Base-by-base conservation (phyloP, 805 yeast genomes). In the Brettanomyces bruxellensis region DNA sequence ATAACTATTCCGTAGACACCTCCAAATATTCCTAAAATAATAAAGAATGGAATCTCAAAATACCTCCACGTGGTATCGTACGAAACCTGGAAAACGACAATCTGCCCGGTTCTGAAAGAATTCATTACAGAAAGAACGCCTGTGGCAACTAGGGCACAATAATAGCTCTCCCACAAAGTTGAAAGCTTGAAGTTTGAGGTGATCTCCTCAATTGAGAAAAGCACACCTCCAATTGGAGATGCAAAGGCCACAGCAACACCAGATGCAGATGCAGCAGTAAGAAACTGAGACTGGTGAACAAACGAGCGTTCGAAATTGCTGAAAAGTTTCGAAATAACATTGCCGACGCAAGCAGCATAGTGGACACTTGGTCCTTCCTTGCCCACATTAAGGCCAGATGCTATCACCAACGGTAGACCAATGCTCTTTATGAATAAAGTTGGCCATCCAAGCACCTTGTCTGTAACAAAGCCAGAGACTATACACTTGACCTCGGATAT, bases 191-290 rank as follows among this genome's bases (percentile, higher is more conserved):
- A 83, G 38, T 76, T 75, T 32, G 82, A 72, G 0, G 93, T 78
- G 30, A 93, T 88, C 55, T 93, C 99, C 61, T 93, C 99, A 49
- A 93, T 75, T 11, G 95, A 81, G 62, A 95, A 93, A 37, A 93
- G 65, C 1, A 93, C 98, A 13, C 99, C 99, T 25, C 95, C 95
- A 69, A 91, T 88, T 0, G 99, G 99, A 11, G 90, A 79, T 0
- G 96, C 98, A 69, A 93, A 93, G 0, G 98, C 99, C 7, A 93
- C 98, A 0, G 98, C 98, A 7, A 93, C 98, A 45, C 99, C 99
- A 1, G 99, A 96, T 3, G 96, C 98, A 8, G 96, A 77, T 3
- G 96, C 83, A 0, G 99, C 96, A 1, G 91, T 81, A 45, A 93
- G 66, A 45, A 83, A 77, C 51, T 85, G 90, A 25, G 79, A 55